Evolutionary conservation across 2,329 filamentous ascomycete genomes (phyloP).

Genomic region (Corniculantispora saksenae): DNA sequence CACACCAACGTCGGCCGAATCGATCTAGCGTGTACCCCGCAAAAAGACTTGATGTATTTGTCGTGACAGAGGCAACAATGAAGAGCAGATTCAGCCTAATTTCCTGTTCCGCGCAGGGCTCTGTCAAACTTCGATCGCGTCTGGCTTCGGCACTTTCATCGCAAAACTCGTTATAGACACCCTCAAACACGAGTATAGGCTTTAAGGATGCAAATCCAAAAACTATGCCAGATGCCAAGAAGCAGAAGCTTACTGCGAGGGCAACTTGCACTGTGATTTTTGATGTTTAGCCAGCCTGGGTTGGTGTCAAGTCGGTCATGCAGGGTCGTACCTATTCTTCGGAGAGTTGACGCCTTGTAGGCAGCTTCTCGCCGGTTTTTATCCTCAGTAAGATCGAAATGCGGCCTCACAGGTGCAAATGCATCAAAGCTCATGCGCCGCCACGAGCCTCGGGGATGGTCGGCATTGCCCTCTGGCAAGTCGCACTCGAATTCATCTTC

Average conservation of each 20-base stretch:
- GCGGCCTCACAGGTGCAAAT: background rate
- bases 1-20: conserved; percentile 76
- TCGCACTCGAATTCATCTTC: conserved; percentile 11
- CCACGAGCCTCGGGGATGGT: conserved; percentile 4
- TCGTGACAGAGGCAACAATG: conserved; percentile 82
- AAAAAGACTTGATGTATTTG: conserved; percentile 83
- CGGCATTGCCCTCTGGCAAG: background rate
- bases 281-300: background rate
- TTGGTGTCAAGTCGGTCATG: background rate
- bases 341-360: conserved; percentile 13
- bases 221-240: conserved; percentile 76
- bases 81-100: conserved; percentile 86
- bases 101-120: conserved; percentile 48
- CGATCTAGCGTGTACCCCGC: conserved; percentile 83
- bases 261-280: conserved; percentile 65
- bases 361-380: conserved; percentile 6
- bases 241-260: conserved; percentile 69
- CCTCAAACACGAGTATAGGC: conserved; percentile 72
- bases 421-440: conserved; percentile 18
- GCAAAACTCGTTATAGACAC: conserved; percentile 69
- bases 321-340: background rate
- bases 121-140: background rate
- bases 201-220: conserved; percentile 87
- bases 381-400: background rate
- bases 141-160: conserved; percentile 25